Conservation (phyloP, 1,284 basidiomycete species). For the Exobasidium cylindrosporum region DNA sequence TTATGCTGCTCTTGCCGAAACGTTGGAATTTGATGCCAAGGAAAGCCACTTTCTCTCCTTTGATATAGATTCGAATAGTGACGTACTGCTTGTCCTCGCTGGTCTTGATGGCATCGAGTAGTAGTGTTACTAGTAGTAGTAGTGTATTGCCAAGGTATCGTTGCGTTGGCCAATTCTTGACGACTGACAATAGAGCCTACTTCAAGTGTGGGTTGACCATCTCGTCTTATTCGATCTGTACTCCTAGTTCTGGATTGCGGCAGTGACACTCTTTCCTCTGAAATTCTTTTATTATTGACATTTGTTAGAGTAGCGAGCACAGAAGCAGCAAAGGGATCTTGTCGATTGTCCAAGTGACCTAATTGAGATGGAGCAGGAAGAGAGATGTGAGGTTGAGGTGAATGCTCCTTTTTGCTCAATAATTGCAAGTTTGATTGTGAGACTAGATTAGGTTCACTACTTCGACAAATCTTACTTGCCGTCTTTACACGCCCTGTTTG, state of each 20-base stretch:
- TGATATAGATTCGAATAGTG: background rate
- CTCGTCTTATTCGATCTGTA: background rate
- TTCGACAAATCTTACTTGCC: background rate
- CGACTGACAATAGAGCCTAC: background rate
- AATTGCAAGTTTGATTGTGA: background rate
- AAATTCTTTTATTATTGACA: background rate
- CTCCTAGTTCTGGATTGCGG: background rate
- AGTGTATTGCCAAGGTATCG: background rate
- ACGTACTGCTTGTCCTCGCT: background rate
- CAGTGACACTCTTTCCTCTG: background rate
- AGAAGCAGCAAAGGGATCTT: constrained; percentile 5
- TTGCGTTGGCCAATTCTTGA: background rate
- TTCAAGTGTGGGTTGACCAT: background rate
- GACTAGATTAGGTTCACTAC: background rate
- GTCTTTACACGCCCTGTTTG: background rate
- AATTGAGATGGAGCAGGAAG: constrained; percentile 14
- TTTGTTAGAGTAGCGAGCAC: background rate
- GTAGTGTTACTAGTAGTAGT: background rate
- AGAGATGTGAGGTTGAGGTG: background rate
- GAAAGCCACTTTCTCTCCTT: background rate
- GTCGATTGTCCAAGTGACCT: background rate
- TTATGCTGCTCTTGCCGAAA: background rate
- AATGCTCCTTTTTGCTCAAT: background rate
- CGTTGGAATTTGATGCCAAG: background rate
- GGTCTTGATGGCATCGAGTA: background rate